Evolutionary conservation across 768 basidiomycete species (phyloP).

Genomic region (Lactifluus hygrophoroides): DNA sequence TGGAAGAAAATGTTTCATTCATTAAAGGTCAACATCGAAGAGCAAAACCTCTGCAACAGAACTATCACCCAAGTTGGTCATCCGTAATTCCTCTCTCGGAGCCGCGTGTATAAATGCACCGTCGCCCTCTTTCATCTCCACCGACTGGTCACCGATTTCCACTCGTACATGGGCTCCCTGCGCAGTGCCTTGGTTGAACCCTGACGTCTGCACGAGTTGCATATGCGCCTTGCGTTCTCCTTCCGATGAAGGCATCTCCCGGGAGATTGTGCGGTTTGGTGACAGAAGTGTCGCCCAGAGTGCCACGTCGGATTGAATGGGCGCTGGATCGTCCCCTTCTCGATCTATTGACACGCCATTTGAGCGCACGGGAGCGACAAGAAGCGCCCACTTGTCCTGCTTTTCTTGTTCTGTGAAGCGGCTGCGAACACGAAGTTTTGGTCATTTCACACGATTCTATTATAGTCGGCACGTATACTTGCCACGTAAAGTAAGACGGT

Average conservation of each 20-base stretch:
- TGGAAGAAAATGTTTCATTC: no score
- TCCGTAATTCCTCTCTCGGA: conserved; percentile 34
- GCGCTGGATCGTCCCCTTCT: conserved; percentile 72
- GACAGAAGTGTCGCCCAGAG: conserved; percentile 73
- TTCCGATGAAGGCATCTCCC: conserved; percentile 33
- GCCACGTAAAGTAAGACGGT: conserved; percentile 83
- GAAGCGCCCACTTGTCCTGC: conserved; percentile 39
- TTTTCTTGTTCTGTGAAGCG: conserved; percentile 49
- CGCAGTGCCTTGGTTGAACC: conserved; percentile 56
- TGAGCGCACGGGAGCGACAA: conserved; percentile 62
- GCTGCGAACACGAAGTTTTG: conserved; percentile 22
- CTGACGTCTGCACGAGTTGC: conserved; percentile 79
- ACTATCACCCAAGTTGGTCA: conserved; percentile 65
- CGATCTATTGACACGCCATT: conserved; percentile 49
- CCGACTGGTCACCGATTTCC: conserved; percentile 31
- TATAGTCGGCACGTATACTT: conserved; percentile 18
- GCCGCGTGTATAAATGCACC: conserved; percentile 64
- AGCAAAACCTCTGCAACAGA: conserved; percentile 64
- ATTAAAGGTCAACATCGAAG: conserved; percentile 55
- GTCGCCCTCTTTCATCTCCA: conserved; percentile 77
- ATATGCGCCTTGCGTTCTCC: conserved; percentile 59
- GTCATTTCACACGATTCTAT: no score
- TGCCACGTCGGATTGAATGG: conserved; percentile 59
- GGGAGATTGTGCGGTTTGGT: conserved; percentile 42
- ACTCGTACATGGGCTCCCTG: conserved; percentile 53